A percentile compares a stretch with the other conserved stretches of the same genome.
These are phyloP conservation scores for Gossypium ekmanianum DNA, from an alignment of 345 rosid species.

Conservation along the genomic window DNA sequence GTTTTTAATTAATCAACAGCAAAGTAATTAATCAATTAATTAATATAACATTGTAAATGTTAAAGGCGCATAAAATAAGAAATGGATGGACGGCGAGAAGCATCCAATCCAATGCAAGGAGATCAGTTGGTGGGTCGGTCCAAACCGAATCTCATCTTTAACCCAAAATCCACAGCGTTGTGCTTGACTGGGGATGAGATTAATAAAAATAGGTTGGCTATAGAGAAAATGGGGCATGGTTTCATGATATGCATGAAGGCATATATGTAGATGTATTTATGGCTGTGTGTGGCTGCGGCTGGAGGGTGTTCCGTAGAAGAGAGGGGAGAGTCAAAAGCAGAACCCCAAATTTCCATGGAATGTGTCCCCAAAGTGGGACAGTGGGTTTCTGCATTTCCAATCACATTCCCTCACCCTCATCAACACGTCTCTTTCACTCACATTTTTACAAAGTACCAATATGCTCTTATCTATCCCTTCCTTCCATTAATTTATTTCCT, in stretches of 20 bases:
- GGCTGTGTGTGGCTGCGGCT: neutral
- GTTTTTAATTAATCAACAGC: no score
- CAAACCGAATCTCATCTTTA: neutral
- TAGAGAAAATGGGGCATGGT: neutral
- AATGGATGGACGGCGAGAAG: neutral
- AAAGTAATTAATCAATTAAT: no score
- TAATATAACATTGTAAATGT: neutral
- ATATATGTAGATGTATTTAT: neutral
- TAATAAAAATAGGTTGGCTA: no score
- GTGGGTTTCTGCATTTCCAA: neutral
- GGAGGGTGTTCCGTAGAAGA: neutral
- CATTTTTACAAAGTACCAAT: neutral
- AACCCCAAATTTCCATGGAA: constrained; percentile 7
- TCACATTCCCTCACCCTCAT: neutral
- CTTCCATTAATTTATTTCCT: neutral
- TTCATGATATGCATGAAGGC: neutral
- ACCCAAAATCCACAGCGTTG: neutral
- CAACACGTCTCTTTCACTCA: neutral
- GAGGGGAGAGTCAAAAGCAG: neutral
- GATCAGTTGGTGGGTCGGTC: neutral
- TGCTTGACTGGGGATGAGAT: neutral
- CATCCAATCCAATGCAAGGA: neutral
- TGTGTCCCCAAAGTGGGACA: constrained; percentile 15
- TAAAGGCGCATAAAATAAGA: neutral
- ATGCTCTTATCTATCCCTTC: neutral